Percentiles rank a stretch among this genome's conserved stretches.
Evolutionary conservation across 2,329 filamentous ascomycete species (phyloP).

Genomic region (Xylaria sp.): DNA sequence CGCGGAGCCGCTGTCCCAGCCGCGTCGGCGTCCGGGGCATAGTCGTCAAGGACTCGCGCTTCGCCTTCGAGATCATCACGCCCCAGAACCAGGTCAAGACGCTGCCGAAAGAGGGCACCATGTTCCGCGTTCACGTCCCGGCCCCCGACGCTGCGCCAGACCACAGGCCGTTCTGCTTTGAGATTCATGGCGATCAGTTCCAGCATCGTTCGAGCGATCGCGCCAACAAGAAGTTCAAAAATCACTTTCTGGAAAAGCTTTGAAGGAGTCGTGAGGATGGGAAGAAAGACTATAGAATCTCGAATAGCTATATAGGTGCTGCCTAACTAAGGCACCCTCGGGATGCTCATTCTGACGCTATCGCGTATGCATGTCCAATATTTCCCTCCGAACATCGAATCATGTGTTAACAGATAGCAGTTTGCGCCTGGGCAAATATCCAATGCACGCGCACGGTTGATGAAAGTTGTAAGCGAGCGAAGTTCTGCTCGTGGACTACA

Average conservation of each 20-base stretch:
- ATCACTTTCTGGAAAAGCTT: conserved; percentile 79
- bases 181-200: conserved; percentile 89
- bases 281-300: not conserved
- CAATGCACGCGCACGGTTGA: not conserved
- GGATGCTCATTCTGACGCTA: not conserved
- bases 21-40: conserved; percentile 87
- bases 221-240: conserved; percentile 91
- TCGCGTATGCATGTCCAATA: not conserved
- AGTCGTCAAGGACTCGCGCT: conserved; percentile 87
- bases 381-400: too few species aligned
- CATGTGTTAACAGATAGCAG: not conserved
- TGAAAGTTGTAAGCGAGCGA: not conserved
- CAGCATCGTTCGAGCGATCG: conserved; percentile 83
- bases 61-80: conserved; percentile 86
- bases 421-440: too few species aligned
- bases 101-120: conserved; percentile 88
- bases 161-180: conserved; percentile 71
- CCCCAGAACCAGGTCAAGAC: conserved; percentile 74
- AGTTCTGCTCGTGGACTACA: not conserved
- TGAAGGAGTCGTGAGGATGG: conserved; percentile 49
- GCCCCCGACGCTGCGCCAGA: conserved; percentile 27
- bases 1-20: conserved; percentile 80
- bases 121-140: conserved; percentile 81
- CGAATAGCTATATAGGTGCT: not conserved
- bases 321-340: too few species aligned